These are phyloP conservation scores for Cryptosporidium sp. DNA, from an alignment of 169 alveolate genomes.

Conservation along the genomic window DNA sequence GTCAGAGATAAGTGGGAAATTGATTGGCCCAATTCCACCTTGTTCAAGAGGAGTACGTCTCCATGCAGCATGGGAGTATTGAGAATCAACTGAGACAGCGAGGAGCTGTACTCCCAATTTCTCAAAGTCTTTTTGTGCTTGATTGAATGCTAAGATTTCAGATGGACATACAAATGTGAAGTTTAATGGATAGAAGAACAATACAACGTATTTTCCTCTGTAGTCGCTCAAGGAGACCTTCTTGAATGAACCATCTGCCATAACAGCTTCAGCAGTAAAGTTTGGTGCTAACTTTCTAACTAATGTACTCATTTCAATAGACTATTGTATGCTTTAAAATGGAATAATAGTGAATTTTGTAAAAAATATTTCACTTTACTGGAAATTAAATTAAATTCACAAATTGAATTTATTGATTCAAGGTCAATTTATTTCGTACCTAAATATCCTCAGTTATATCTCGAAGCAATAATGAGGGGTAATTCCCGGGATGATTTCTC, in stretches of 20 bases:
- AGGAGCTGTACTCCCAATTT: conserved; percentile 91
- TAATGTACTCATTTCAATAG: conserved; percentile 21
- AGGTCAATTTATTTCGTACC: not conserved
- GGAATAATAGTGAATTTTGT: not conserved
- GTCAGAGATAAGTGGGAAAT: conserved; percentile 95
- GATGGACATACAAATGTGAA: conserved; percentile 99
- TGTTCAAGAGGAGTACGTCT: conserved; percentile 93
- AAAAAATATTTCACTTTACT: not conserved
- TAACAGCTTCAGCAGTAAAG: conserved; percentile 94
- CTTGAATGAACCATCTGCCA: conserved; percentile 93
- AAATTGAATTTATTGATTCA: not conserved
- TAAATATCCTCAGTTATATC: not conserved
- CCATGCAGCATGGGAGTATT: conserved; percentile 96
- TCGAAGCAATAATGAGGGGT: not conserved
- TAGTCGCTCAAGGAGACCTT: conserved; percentile 91
- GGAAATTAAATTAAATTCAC: not conserved
- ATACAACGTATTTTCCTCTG: conserved; percentile 95
- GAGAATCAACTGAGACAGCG: conserved; percentile 97
- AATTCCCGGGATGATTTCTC: conserved; percentile 13
- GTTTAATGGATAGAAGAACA: conserved; percentile 99
- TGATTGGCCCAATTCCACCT: conserved; percentile 98
- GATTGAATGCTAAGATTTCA: conserved; percentile 96
- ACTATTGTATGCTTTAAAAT: not conserved
- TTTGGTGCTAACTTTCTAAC: conserved; percentile 92
- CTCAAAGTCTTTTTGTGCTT: conserved; percentile 92